A percentile compares a stretch with the other conserved stretches of the same genome.
Evolutionary conservation across 306 rosid genomes (phyloP).

Genomic region (Mimosa pudica): DNA sequence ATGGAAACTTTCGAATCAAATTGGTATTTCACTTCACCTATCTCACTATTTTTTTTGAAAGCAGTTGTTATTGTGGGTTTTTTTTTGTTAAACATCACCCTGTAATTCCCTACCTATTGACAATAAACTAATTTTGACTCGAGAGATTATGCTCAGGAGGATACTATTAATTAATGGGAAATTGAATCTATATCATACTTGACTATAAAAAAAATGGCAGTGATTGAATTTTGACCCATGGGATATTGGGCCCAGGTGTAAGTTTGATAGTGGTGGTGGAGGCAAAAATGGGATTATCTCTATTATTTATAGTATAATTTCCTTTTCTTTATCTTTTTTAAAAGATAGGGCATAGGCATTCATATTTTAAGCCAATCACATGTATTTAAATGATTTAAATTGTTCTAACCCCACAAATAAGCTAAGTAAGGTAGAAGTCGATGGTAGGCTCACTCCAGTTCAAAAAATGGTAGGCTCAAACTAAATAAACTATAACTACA

Average conservation of each 20-base stretch:
- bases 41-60: too few relatives aligned
- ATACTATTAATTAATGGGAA: slow-evolving; percentile 4
- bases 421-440: not conserved
- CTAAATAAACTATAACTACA: not conserved
- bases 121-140: too few relatives aligned
- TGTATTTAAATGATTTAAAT: not conserved
- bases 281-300: not conserved
- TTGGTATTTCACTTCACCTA: too few relatives aligned
- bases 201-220: not conserved
- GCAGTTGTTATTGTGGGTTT: too few relatives aligned
- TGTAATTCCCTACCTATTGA: too few relatives aligned
- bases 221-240: slow-evolving; percentile 12
- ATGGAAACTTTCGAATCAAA: too few relatives aligned
- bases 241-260: slow-evolving; percentile 1
- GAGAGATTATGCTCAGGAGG: too few relatives aligned
- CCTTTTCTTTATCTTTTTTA: not conserved
- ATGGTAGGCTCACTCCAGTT: too few relatives aligned
- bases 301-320: not conserved
- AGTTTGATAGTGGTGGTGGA: slow-evolving; percentile 2
- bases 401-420: not conserved
- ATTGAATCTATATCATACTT: not conserved
- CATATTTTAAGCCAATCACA: not conserved
- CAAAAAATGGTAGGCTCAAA: not conserved
- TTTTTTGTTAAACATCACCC: too few relatives aligned
- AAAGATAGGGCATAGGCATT: not conserved